Evolutionary conservation across 177 flowering plant species (phyloP).

Genomic region (Vitis hybrid): DNA sequence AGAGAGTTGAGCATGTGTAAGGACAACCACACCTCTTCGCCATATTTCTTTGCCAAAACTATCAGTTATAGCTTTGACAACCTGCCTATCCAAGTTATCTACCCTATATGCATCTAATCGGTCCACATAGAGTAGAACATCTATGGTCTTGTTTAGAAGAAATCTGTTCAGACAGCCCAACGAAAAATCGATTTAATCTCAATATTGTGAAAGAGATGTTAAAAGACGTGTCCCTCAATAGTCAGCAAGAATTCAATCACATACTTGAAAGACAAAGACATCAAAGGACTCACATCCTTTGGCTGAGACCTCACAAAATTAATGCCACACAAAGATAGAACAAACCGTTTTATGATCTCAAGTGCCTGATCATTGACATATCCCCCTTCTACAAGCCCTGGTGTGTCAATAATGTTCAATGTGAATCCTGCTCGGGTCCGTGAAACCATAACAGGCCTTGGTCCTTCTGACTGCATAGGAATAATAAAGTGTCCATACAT

Average conservation of each 20-base stretch:
- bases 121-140: constrained; percentile 92
- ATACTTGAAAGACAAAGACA: neutral
- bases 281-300: no score
- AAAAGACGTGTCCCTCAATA: no score
- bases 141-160: constrained; percentile 90
- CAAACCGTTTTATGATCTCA: constrained; percentile 78
- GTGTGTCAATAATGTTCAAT: constrained; percentile 87
- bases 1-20: constrained; percentile 91
- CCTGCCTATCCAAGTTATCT: constrained; percentile 87
- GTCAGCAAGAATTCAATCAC: neutral
- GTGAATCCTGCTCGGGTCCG: constrained; percentile 85
- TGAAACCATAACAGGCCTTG: constrained; percentile 84
- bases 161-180: constrained; percentile 46
- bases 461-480: constrained; percentile 63
- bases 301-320: neutral
- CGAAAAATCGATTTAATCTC: neutral
- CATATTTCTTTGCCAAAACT: constrained; percentile 89
- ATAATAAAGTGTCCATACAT: neutral
- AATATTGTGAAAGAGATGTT: no score
- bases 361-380: constrained; percentile 82
- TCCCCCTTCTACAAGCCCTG: constrained; percentile 96
- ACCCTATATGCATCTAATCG: constrained; percentile 95
- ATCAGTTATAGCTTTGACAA: constrained; percentile 77
- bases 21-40: constrained; percentile 75
- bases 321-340: neutral